Evolutionary conservation across 2,329 filamentous ascomycete genomes (phyloP), one percentile per base, ranked within the genome.

Genomic region (Arthrobotrys iridis): DNA sequence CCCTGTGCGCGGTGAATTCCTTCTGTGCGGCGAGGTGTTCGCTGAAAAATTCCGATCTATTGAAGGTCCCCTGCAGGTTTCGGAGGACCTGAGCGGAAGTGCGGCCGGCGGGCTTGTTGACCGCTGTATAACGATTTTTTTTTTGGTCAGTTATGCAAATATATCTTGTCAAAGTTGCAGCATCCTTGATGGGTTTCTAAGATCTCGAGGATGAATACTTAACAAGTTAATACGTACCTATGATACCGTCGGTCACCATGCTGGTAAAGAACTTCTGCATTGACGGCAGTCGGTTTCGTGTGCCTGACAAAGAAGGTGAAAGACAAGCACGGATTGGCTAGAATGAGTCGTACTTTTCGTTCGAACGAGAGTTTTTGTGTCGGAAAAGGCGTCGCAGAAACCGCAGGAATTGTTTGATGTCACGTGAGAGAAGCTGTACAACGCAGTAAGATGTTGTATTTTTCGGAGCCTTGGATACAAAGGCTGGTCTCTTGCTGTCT

Each of bases 1-100:
- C 84, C 81, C 92, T 89, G 78, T 84, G 83, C 13, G 85, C 82
- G 70, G 88, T 87, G 52, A 84, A 85, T 0, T 83, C 83, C 65
- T 85, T 85, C 78, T 93, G 89, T 60, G 86, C 83, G 28, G 88
- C 84, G 71, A 98, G 85, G 86, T 91, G 90, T 33, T 93, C 91
- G 68, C 87, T 86, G 85, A 99, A 98, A 77, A 92, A 85, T 24
- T 84, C 81, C 0, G 95, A 98, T 8, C 89, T 88, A 79, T 93
- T 92, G 86, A 98, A 96, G 78, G 90, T 88, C 18, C 86, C 84
- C 84, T 98, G 93, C 71, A 96, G 89, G 80, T 94, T 90, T 81
- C 94, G 93, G 78, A 99, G 88, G 37, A 96, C 91, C 82, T 96
- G 92, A 58, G 93, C 93, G 33, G 94, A 98, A 81, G 91, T 93